Base-by-base conservation (phyloP, 352 stramenopile species). In the Phytophthora fragariae region DNA sequence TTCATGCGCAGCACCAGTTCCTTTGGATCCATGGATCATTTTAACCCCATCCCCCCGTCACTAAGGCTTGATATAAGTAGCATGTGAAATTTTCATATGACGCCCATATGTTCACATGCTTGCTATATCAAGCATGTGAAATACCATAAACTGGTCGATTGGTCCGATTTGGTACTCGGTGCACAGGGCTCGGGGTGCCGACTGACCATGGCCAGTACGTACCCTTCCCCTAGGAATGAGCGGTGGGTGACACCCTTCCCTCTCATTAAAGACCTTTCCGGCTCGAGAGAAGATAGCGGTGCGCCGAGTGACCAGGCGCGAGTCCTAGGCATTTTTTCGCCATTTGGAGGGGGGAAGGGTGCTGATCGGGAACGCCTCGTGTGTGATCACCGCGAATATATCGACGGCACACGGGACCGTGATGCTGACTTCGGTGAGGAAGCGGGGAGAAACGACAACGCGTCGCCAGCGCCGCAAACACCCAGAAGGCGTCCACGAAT, bases 141-240 rank as follows among this genome's bases (percentile, higher is more conserved):
- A 63, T 15, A 27, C 14, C 41, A 63, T 52, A 63, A 19, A 55
- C 57, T 27, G 39, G 57, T 63, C 58, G 44, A 46, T 57, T 65
- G 58, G 46, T 27, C 14, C 41, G 41, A 63, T 15, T 46, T 63
- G 39, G 39, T 44, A 10, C 41, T 15, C 39, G 57, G 44, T 63
- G 57, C 57, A 55, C 57, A 63, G 39, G 57, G 57, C 41, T 63
- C 54, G 35, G 39, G 57, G 57, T 63, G 6, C 41, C 14, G 54
- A 63, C 57, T 3, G 57, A 14, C 24, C 57, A 44, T 63, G 57
- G 21, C 41, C 57, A 63, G 41, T 63, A 55, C 57, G 21, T 53
- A 63, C 57, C 39, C 53, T 63, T 63, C 39, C 57, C 57, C 35
- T 41, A 29, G 14, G 19, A 35, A 1, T 15, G 41, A 41, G 52